Evolutionary conservation across 2,329 filamentous ascomycete species (phyloP), one percentile per base, ranked within the genome.

Genomic region (Neocucurbitaria cava): DNA sequence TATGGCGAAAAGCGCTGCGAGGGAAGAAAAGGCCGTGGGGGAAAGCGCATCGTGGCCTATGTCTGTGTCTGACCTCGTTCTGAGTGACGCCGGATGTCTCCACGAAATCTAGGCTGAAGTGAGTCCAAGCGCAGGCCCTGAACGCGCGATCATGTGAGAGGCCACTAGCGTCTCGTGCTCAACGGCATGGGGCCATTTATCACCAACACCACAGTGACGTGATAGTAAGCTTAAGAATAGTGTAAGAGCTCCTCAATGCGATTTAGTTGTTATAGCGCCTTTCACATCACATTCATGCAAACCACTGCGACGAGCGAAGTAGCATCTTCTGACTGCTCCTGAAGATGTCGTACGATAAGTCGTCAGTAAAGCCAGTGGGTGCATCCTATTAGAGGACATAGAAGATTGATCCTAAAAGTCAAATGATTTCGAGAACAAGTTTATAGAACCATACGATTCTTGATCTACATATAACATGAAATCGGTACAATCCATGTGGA

Each of bases 131-230:
- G 51, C 33, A 41, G 51, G 41, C 41, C 28, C n/a, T 17, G 30
- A 20, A 49, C 51, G 46, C 51, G 51, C 41, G 35, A 18, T 54
- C 51, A 54, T 46, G 46, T 54, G 51, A 52, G 39, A 9, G 35
- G n/a, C 35, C 8, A 38, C 18, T 26, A 40, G 20, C 38, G 18
- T 30, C 11, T 13, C 4, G 24, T 8, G 5, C 15, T 24, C 40
- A 26, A n/a, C 39, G 39, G 23, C n/a, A n/a, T n/a, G n/a, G n/a
- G n/a, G n/a, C 13, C 23, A 7, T 18, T 23, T 1, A 11, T 30
- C 26, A 43, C 24, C 24, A 18, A 17, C 15, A 28, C 17, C n/a
- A 20, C n/a, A n/a, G n/a, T n/a, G n/a, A n/a, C n/a, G n/a, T n/a
- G n/a, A n/a, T n/a, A n/a, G n/a, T n/a, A n/a, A n/a, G n/a, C n/a